Evolutionary conservation across 352 stramenopile genomes (phyloP), one percentile per base, ranked within the genome.

Genomic region (Globisporangium camurandrum): DNA sequence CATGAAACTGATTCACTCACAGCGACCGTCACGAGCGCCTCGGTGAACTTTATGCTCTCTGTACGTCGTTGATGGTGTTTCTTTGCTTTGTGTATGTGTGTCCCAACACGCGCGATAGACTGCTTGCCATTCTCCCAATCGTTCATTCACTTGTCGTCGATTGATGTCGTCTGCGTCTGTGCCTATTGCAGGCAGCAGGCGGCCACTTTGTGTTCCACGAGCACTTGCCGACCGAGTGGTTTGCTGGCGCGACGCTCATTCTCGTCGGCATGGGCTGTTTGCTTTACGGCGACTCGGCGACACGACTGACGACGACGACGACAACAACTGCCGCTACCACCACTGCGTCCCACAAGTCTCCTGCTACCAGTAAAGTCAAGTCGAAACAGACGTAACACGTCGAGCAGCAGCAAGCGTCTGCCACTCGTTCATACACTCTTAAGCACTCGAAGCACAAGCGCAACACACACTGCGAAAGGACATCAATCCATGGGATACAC

Each of bases 1-100:
- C 82, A 93, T 36, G 79, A 91, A 61, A 91, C 82, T 14, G 82
- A 93, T 62, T 93, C 82, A 19, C 71, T 93, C 20, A 93, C 82
- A 1, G 79, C 82, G 9, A 93, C 82, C 1, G 76, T 93, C 62
- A 91, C 82, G 4, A 91, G 79, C 44, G 71, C 80, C 5, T 68
- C 79, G 2, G 67, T 81, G 37, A 93, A 93, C 65, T 93, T 93
- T 45, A 76, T 91, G 62, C 54, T 90, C 28, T 88, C 82, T 20
- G 73, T 83, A 36, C 17, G 65, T 4, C 6, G 11, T 7, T 12
- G 14, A 8, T 34, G 30, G 8, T 34, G 30, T 39, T n/a, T 11
- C 8, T n/a, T 30, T 16, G 23, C 26, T 34, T 1, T 33, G 19
- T 7, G 8, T 20, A 26, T 9, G 11, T 26, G 9, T 34, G 27